Percentiles rank a stretch among this genome's conserved stretches.
Conservation (phyloP, 1,139 yeast genomes). For the Lodderomyces beijingensis region DNA sequence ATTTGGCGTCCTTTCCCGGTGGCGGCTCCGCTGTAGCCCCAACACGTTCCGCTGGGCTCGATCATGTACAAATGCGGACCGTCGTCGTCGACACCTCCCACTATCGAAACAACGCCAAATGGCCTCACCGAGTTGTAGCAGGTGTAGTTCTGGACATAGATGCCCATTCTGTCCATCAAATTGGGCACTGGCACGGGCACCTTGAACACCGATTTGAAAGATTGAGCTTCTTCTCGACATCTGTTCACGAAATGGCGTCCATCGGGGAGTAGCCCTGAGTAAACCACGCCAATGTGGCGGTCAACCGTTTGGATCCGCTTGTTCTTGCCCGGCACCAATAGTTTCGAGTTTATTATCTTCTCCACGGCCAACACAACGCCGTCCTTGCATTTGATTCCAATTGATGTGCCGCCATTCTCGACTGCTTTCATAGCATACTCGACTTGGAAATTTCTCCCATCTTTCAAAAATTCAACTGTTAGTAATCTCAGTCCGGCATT, state of each 20-base stretch:
- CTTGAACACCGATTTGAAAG: conserved; percentile 75
- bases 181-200: conserved; percentile 76
- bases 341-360: conserved; percentile 79
- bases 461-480: conserved; percentile 36
- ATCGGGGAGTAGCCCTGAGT: conserved; percentile 93
- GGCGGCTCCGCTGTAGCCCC: conserved; percentile 98
- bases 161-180: conserved; percentile 82
- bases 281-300: conserved; percentile 88
- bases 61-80: conserved; percentile 94
- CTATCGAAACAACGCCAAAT: conserved; percentile 86
- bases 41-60: conserved; percentile 93
- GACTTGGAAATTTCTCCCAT: conserved; percentile 97
- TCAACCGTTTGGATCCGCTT: conserved; percentile 89
- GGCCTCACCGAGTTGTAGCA: conserved; percentile 97
- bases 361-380: conserved; percentile 97
- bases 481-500: too few species aligned
- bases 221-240: conserved; percentile 87
- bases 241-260: conserved; percentile 91
- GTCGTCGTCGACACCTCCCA: conserved; percentile 87
- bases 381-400: conserved; percentile 88
- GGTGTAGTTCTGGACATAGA: conserved; percentile 93
- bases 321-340: conserved; percentile 85
- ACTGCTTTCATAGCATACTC: conserved; percentile 98
- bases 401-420: conserved; percentile 93
- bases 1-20: conserved; percentile 97